Conservation (phyloP, 1,139 yeast genomes). For the Magnusiomyces paraingens region DNA sequence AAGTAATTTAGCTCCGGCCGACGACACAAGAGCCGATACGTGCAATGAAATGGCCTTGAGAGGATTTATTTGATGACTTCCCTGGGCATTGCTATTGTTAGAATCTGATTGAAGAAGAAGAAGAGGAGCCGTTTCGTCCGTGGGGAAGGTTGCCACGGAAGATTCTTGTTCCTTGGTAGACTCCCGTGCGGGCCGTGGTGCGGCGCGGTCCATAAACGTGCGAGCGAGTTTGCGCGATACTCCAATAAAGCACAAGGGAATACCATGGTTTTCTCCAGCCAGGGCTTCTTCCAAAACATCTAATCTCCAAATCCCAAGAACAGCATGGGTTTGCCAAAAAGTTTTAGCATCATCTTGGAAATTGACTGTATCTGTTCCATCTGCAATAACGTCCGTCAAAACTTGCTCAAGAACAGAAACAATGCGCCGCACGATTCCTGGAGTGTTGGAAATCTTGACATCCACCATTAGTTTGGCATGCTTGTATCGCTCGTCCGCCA, state of each 20-base stretch:
- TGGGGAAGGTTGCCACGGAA: no score
- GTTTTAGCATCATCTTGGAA: no score
- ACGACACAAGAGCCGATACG: conserved; percentile 7
- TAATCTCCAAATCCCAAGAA: conserved; percentile 78
- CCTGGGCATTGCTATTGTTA: conserved; percentile 31
- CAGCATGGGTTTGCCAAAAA: conserved; percentile 64
- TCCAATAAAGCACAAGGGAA: conserved; percentile 49
- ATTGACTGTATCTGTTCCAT: no score
- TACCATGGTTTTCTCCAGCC: conserved; percentile 35
- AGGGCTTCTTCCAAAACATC: conserved; percentile 53
- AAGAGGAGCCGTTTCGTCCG: no score
- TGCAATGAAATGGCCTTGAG: conserved; percentile 35
- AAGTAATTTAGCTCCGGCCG: conserved; percentile 36
- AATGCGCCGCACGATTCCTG: conserved; percentile 48
- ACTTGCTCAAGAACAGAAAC: conserved; percentile 45
- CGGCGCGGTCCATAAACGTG: conserved; percentile 30
- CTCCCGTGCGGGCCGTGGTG: no score
- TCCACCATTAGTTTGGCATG: conserved; percentile 63
- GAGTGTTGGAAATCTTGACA: conserved; percentile 65
- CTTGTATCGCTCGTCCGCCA: conserved; percentile 34
- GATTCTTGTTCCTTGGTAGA: no score
- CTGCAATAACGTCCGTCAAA: conserved; percentile 41
- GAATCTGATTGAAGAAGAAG: conserved; percentile 8
- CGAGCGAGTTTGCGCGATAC: conserved; percentile 37
- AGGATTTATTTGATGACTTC: conserved; percentile 27